Evolutionary conservation across 139 green algal species (phyloP), one percentile per base, ranked within the genome.

Genomic region (Chlorella sp.): DNA sequence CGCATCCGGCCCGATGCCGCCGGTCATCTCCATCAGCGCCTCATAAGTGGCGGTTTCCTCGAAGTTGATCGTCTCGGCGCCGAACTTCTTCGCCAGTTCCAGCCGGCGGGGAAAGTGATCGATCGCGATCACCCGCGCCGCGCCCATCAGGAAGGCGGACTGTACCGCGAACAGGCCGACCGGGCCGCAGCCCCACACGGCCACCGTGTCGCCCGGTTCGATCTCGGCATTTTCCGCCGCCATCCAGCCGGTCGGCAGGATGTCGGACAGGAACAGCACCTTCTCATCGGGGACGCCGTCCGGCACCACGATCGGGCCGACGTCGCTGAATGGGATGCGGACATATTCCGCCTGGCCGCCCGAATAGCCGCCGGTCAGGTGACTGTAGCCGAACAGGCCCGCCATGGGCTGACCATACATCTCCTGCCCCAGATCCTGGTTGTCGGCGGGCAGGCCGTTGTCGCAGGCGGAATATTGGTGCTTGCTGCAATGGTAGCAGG

Each of bases 111-210:
- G n/a, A n/a, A n/a, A n/a, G n/a, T n/a, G n/a, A n/a, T n/a, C n/a
- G n/a, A n/a, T n/a, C n/a, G n/a, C n/a, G n/a, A n/a, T n/a, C n/a
- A n/a, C n/a, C n/a, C n/a, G n/a, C n/a, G n/a, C n/a, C n/a, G n/a
- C n/a, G n/a, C n/a, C n/a, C n/a, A n/a, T n/a, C n/a, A n/a, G n/a
- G n/a, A n/a, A n/a, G n/a, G n/a, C n/a, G n/a, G n/a, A n/a, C n/a
- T n/a, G n/a, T n/a, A n/a, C n/a, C n/a, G n/a, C n/a, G n/a, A n/a
- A n/a, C n/a, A n/a, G n/a, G n/a, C n/a, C n/a, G n/a, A n/a, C n/a
- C n/a, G n/a, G n/a, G n/a, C n/a, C n/a, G n/a, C n/a, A n/a, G 20
- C 92, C 92, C 93, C 93, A 96, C 69, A 96, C 93, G 41, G 93
- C 94, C 13, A 96, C 92, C 47, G 80, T 88, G 62, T 93, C 92